phyloP scores from a whole-genome alignment of 2,329 filamentous ascomycete genomes.

The Exophiala phaeomuriformis region DNA sequence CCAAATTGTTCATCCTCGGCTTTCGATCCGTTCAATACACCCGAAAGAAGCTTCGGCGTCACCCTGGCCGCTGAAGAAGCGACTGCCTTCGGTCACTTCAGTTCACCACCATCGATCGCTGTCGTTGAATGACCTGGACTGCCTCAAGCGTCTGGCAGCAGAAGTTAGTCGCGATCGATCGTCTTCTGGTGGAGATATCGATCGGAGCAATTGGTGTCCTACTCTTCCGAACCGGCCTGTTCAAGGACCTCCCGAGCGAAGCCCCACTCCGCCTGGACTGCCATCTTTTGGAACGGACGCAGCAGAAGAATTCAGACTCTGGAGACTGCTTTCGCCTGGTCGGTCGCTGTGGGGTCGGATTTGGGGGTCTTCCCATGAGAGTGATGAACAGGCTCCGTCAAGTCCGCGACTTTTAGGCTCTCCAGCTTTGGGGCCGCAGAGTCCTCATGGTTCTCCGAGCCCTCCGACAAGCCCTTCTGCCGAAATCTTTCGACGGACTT shows the following conservation, averaged over 20 bases:
- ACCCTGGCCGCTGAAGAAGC: neutral
- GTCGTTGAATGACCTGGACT: constrained; percentile 28
- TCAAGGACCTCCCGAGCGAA: constrained; percentile 35
- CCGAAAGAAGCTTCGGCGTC: neutral
- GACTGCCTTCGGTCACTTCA: neutral
- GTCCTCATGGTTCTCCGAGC: neutral
- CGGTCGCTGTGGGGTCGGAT: constrained; percentile 6
- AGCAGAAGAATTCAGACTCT: constrained; percentile 29
- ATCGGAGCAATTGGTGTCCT: constrained; percentile 18
- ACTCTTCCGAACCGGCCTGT: constrained; percentile 10
- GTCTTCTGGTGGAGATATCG: constrained; percentile 27
- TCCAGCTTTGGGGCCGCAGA: neutral
- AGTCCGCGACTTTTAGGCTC: constrained; percentile 1
- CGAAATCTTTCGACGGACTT: constrained; percentile 26
- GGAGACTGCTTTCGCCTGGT: constrained; percentile 5
- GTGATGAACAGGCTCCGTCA: constrained; percentile 3
- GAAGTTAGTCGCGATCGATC: constrained; percentile 6
- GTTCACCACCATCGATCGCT: constrained; percentile 22
- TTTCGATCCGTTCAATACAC: constrained; percentile 9
- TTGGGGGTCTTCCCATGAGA: constrained; percentile 7
- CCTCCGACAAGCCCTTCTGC: constrained; percentile 7
- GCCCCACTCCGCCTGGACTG: constrained; percentile 39
- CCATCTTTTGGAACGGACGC: constrained; percentile 39
- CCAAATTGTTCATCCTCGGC: neutral
- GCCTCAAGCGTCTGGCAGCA: constrained; percentile 4